A percentile compares a stretch with the other conserved stretches of the same genome.
These are phyloP conservation scores for sorghum (Sorghum bicolor) DNA, from an alignment of 176 grass and related monocot species.

Conservation along the genomic window Sorghum_bicolor_NCBIv3 NC_012872.2:57776501-57777000, in stretches of 20 bases:
- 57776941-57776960: background rate
- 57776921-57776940: constrained; percentile 1
- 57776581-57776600: background rate
- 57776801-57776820: background rate
- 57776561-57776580: background rate
- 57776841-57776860: background rate
- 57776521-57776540: background rate
- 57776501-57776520: background rate
- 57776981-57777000: background rate
- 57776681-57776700: background rate
- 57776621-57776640: background rate
- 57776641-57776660: background rate
- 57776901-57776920: background rate
- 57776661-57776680: background rate
- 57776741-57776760: background rate
- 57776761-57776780: background rate
- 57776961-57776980: background rate
- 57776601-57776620: background rate
- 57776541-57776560: background rate
- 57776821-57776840: background rate
- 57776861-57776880: background rate
- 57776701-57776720: background rate
- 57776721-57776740: background rate
- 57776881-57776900: background rate
- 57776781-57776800: background rate